These are phyloP conservation scores for Hymenoscyphus fraxineus DNA, from an alignment of 2,329 filamentous ascomycete species.

Conservation along the genomic window DNA sequence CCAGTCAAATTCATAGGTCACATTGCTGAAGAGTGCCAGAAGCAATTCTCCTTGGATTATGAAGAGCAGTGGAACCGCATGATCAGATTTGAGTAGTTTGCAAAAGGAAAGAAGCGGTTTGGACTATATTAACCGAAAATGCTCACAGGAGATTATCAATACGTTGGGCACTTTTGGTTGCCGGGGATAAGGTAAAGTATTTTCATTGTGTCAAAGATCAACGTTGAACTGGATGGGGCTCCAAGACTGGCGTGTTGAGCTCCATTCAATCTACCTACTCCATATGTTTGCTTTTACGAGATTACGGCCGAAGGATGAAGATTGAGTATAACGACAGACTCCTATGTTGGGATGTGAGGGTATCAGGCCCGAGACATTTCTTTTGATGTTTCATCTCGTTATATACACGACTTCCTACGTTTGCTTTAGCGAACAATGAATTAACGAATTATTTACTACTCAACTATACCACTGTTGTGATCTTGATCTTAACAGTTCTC, in stretches of 20 bases:
- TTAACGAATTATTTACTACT: neutral
- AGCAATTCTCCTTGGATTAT: constrained; percentile 12
- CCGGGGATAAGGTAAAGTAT: neutral
- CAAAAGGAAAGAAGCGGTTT: too few relatives aligned
- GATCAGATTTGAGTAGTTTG: neutral
- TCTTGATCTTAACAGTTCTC: neutral
- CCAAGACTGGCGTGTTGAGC: neutral
- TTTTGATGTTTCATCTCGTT: neutral
- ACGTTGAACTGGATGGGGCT: neutral
- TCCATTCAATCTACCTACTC: neutral
- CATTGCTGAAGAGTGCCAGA: constrained; percentile 10
- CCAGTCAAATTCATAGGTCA: constrained; percentile 26
- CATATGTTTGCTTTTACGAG: neutral
- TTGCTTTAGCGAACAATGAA: neutral
- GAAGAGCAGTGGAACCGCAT: constrained; percentile 13
- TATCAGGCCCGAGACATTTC: neutral
- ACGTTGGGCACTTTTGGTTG: neutral
- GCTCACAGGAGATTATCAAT: neutral
- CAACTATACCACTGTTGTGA: neutral
- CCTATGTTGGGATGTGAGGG: neutral
- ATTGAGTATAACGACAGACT: neutral
- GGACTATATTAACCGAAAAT: too few relatives aligned
- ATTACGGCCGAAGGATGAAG: neutral
- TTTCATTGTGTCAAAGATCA: neutral
- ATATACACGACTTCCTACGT: neutral